Conservation (phyloP, 2,329 filamentous ascomycete species). For the Trichophaea hybrida region DNA sequence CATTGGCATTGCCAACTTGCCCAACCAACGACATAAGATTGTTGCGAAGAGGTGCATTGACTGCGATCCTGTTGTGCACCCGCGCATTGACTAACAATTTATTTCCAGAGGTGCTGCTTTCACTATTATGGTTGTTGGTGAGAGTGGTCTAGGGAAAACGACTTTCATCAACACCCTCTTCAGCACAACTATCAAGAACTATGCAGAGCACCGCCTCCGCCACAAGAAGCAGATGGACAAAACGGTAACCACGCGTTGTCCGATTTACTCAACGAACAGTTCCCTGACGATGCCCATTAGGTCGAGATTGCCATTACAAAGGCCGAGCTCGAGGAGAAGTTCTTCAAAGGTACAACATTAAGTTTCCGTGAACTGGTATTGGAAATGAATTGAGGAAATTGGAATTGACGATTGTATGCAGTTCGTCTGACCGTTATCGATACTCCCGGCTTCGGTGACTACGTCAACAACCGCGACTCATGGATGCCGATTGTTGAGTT, state of each 20-base stretch:
- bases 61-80: neutral
- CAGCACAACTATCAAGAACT: conserved; percentile 99
- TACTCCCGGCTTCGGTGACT: conserved; percentile 97
- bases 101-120: conserved; percentile 80
- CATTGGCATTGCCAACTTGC: conserved; percentile 61
- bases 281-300: conserved; percentile 6
- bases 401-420: conserved; percentile 32
- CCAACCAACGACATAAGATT: conserved; percentile 62
- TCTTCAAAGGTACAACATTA: conserved; percentile 77
- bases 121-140: conserved; percentile 74
- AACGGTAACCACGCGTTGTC: conserved; percentile 42
- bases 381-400: neutral
- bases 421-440: conserved; percentile 98
- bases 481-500: conserved; percentile 99
- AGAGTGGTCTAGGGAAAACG: conserved; percentile 58
- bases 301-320: conserved; percentile 99
- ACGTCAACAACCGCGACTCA: conserved; percentile 99
- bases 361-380: neutral
- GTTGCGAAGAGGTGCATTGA: conserved; percentile 41
- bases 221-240: conserved; percentile 99
- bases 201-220: conserved; percentile 97
- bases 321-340: conserved; percentile 99
- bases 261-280: neutral
- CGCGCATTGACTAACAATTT: neutral
- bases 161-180: conserved; percentile 99